Percentiles rank a stretch among this genome's conserved stretches.
phyloP scores from a whole-genome alignment of 139 green algal species.

The Mesotaenium endlicherianum region DNA sequence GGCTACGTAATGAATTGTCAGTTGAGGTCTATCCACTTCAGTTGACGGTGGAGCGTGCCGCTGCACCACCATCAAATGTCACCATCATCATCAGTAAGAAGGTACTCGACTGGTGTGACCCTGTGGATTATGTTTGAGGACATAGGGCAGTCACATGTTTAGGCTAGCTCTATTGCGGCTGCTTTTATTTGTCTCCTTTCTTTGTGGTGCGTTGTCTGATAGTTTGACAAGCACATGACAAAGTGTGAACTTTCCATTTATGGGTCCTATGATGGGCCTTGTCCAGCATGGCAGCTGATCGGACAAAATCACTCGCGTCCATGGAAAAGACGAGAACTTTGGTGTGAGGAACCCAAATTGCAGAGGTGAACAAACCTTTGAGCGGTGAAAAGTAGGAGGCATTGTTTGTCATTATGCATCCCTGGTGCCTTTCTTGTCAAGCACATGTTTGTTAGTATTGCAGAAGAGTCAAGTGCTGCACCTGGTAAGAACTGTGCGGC shows the following conservation, averaged over 20 bases:
- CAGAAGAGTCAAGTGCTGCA: no score
- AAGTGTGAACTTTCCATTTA: not conserved
- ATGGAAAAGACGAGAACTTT: no score
- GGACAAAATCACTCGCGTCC: no score
- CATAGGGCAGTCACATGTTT: not conserved
- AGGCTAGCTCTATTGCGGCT: conserved; percentile 1
- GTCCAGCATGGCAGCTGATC: no score
- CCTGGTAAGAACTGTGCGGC: no score
- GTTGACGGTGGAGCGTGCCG: conserved; percentile 10
- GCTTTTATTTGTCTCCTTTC: not conserved
- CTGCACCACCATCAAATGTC: not conserved
- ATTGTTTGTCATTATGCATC: no score
- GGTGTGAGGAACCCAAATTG: no score
- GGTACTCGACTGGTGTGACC: not conserved
- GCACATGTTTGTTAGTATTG: no score
- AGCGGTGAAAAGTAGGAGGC: no score
- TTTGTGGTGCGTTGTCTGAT: not conserved
- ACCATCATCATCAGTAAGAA: conserved; percentile 33
- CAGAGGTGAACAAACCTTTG: no score
- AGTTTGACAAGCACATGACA: no score
- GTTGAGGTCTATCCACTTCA: conserved; percentile 47
- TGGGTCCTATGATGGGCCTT: not conserved
- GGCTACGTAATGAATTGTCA: not conserved
- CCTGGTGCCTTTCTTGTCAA: no score
- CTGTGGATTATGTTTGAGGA: conserved; percentile 2